Evolutionary conservation across 2,329 filamentous ascomycete species (phyloP), one percentile per base, ranked within the genome.

Genomic region (Scedosporium apiospermum): DNA sequence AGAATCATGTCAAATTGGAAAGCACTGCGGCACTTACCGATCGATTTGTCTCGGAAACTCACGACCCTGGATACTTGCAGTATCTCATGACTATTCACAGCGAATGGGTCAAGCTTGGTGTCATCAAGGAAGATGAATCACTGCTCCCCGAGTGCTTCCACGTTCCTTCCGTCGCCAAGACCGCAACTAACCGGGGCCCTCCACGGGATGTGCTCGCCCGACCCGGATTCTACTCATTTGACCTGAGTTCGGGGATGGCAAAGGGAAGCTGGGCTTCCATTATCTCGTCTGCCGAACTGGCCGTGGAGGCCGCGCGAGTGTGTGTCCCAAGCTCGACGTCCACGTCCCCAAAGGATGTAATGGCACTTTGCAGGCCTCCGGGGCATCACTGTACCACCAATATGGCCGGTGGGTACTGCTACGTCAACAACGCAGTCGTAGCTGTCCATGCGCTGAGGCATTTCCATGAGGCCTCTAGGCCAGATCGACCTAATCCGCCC

Each of bases 371-470:
- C 60, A 64, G 68, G 41, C 69, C 69, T 18, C 69, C 69, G 4
- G 69, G 69, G 3, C 69, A 71, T 59, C 69, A 71, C 58, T 69
- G 68, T 62, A 65, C 64, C 9, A 67, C 66, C 1, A 63, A 65
- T 9, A 59, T 68, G 55, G 66, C 68, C 12, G 69, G 69, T 6
- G 69, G 69, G 1, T 70, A 70, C 64, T 71, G 69, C 61, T 71
- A 70, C 57, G 58, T 71, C 34, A 71, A 71, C 63, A 71, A 70
- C 49, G 64, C 66, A 14, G 68, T 68, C 1, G 57, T 71, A 1
- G 69, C 68, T 10, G 66, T 68, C 4, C 61, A 66, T 16, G 65
- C 67, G 4, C 44, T 70, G 34, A 62, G 65, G 4, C 62, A 64
- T 27, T 58, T 64, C 21, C 63, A 63, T 53, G 53, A 44, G 4